Conservation (phyloP, 139 green algal genomes). For the Deuterostichococcus epilithicus region DNA sequence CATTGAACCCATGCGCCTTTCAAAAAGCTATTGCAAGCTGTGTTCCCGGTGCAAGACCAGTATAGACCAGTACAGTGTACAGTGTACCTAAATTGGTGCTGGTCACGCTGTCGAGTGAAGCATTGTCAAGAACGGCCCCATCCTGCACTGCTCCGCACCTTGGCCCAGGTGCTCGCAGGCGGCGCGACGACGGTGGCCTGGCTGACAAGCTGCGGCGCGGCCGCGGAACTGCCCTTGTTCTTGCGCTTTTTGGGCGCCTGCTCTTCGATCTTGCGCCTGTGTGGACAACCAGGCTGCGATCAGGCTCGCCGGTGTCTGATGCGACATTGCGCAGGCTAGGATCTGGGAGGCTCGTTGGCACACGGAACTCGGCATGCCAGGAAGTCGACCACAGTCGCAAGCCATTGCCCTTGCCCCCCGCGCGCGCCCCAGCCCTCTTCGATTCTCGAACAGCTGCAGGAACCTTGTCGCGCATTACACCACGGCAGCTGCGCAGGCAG, state of each 20-base stretch:
- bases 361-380: neutral
- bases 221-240: conserved; percentile 2
- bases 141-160: neutral
- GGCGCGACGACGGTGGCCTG: neutral
- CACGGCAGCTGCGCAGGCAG: too few species aligned
- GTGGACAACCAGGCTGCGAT: neutral
- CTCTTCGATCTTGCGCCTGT: conserved; percentile 41
- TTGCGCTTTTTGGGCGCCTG: conserved; percentile 16
- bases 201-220: neutral
- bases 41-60: neutral
- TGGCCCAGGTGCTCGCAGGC: neutral
- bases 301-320: neutral
- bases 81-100: neutral
- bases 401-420: neutral
- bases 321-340: neutral
- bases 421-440: neutral
- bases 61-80: neutral
- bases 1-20: neutral
- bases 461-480: neutral
- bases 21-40: neutral
- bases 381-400: neutral
- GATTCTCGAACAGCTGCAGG: neutral
- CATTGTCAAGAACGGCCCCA: too few species aligned
- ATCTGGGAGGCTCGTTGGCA: neutral
- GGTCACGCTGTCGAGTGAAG: too few species aligned